These are phyloP conservation scores for Ulvella scutata DNA, from an alignment of 139 green algal species.

Conservation along the genomic window DNA sequence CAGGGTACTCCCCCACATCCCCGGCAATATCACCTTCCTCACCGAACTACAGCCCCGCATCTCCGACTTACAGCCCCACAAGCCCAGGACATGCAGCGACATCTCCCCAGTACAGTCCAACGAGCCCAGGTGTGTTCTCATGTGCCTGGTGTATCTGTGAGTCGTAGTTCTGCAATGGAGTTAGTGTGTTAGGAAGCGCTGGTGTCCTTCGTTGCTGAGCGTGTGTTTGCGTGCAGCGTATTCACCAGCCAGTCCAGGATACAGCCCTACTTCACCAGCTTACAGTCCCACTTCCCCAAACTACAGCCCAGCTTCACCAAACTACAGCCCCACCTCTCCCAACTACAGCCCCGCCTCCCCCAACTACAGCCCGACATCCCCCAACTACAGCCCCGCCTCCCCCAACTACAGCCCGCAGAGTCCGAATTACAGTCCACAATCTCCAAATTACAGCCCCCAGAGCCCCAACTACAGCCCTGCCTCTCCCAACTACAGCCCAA, in stretches of 20 bases:
- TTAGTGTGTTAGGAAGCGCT: too few species aligned
- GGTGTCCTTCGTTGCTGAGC: too few species aligned
- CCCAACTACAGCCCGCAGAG: constrained; percentile 30
- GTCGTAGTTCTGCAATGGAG: too few species aligned
- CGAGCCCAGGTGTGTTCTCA: not conserved
- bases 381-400: constrained; percentile 47
- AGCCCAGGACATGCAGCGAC: constrained; percentile 41
- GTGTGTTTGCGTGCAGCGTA: too few species aligned
- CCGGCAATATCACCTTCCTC: not conserved
- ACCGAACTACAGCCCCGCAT: constrained; percentile 52
- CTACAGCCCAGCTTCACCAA: constrained; percentile 21
- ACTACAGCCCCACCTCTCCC: constrained; percentile 27
- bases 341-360: constrained; percentile 45
- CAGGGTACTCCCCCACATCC: not conserved
- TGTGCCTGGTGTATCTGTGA: too few species aligned
- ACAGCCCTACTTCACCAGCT: constrained; percentile 23
- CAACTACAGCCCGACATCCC: constrained; percentile 48
- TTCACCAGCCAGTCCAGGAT: constrained; percentile 25
- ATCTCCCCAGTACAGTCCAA: not conserved
- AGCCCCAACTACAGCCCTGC: not conserved
- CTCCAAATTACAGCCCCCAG: not conserved
- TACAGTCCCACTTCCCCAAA: constrained; percentile 56
- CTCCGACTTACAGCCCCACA: constrained; percentile 51
- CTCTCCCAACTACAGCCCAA: constrained; percentile 12
- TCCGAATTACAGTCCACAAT: constrained; percentile 28